Percentiles rank a stretch among this genome's conserved stretches.
phyloP scores from a whole-genome alignment of 176 grass and related monocot species.

The Oryza australiensis region DNA sequence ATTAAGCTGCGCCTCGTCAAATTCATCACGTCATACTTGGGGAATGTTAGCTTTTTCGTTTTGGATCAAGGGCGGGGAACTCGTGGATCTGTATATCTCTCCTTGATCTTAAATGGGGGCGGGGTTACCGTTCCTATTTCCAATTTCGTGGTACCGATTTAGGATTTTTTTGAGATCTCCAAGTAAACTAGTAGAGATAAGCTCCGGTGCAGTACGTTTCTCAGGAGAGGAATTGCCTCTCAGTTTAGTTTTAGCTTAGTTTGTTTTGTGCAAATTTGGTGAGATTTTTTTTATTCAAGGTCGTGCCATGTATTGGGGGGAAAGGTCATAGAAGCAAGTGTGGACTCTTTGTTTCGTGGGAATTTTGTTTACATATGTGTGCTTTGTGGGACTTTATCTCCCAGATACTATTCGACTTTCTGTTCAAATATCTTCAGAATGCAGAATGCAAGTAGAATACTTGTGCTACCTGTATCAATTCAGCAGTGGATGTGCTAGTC shows the following conservation, averaged over 20 bases:
- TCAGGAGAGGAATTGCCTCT: background rate
- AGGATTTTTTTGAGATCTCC: background rate
- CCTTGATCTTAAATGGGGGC: background rate
- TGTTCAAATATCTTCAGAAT: background rate
- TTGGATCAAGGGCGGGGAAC: background rate
- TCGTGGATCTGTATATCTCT: slow-evolving; percentile 35
- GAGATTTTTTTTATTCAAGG: background rate
- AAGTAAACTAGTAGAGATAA: background rate
- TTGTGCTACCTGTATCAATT: too few species aligned
- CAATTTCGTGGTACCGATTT: background rate
- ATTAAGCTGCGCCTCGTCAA: background rate
- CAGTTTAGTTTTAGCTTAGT: background rate
- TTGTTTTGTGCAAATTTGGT: background rate
- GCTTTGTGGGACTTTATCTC: background rate
- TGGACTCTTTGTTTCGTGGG: background rate
- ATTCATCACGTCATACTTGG: background rate
- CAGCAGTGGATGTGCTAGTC: too few species aligned
- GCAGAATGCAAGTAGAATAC: background rate
- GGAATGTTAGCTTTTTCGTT: background rate
- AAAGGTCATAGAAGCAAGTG: background rate
- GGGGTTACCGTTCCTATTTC: background rate
- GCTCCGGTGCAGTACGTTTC: background rate
- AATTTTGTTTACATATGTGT: background rate
- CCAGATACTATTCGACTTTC: background rate
- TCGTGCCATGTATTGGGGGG: background rate